phyloP scores from a whole-genome alignment of 1,284 basidiomycete genomes.

The Leccinum insolens region DNA sequence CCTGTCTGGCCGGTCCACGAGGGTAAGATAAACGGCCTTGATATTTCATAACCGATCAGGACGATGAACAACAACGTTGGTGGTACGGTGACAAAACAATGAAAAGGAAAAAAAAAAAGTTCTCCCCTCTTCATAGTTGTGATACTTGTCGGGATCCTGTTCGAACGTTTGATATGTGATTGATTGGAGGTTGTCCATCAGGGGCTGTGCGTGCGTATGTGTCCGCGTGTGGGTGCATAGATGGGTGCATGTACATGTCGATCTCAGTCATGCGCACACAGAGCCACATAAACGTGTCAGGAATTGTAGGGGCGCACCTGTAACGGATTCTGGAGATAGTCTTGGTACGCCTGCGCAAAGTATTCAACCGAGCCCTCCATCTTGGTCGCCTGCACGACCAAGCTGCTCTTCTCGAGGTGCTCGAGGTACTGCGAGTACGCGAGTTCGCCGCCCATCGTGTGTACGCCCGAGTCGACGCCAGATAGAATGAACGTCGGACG shows the following conservation, averaged over 20 bases:
- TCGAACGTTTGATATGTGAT: constrained; percentile 98
- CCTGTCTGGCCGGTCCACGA: constrained; percentile 66
- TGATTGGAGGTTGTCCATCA: constrained; percentile 97
- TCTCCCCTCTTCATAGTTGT: constrained; percentile 88
- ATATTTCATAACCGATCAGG: constrained; percentile 19
- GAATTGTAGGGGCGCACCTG: constrained; percentile 56
- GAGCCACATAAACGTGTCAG: not conserved
- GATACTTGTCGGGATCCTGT: constrained; percentile 96
- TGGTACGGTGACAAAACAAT: constrained; percentile 5
- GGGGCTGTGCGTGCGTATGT: constrained; percentile 56
- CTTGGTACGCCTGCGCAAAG: constrained; percentile 91
- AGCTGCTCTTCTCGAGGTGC: constrained; percentile 79
- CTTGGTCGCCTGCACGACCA: constrained; percentile 57
- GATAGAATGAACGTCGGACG: constrained; percentile 83
- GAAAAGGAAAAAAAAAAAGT: not conserved
- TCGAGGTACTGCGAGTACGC: constrained; percentile 93
- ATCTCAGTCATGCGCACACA: not conserved
- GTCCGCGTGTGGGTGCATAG: not conserved
- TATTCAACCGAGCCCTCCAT: constrained; percentile 78
- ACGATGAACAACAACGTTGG: constrained; percentile 4
- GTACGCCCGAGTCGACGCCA: constrained; percentile 62
- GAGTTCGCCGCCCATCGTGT: constrained; percentile 79
- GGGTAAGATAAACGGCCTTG: constrained; percentile 82
- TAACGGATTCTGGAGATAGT: constrained; percentile 94
- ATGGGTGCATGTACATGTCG: not conserved